Base-by-base conservation (phyloP, 1,139 yeast species). In the Hanseniaspora sp. region DNA sequence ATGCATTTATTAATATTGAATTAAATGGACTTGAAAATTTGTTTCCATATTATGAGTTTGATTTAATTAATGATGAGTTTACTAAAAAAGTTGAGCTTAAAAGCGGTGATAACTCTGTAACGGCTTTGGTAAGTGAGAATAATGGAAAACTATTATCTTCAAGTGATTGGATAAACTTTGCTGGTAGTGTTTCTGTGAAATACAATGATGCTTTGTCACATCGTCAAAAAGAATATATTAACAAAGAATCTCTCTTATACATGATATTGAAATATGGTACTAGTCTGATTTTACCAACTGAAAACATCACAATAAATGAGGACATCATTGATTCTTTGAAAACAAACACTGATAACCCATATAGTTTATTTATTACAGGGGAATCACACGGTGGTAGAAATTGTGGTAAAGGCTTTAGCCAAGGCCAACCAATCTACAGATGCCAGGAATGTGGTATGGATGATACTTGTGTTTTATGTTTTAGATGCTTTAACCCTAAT, bases 401-500 rank as follows among this genome's bases (percentile, higher is more conserved):
- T 18, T 84, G 94, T 70, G 82, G 88, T 1, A 69, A 82, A 53
- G 72, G 77, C 33, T 79, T 84, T 59, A 72, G 71, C 46, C 62
- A 66, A 3, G 83, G 83, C 12, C 86, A 82, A 57, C 78, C 83
- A 0, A 80, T 82, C 13, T 84, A 81, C 62, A 70, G 85, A 56
- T 84, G 94, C 62, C 66, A 67, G 38, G 79, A 76, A 56, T 84
- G 92, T 71, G 86, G 85, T 0, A 77, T 74, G 59, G 95, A 84
- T 65, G 79, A 78, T 11, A 80, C 88, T 0, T 84, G 94, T 71
- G 88, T 85, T 15, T 65, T 84, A 33, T 84, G 95, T 66, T 76
- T 74, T 12, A 69, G 77, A 60, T 84, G 95, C 63, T 84, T 82
- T 68, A 82, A 83, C 64, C 75, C 77, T 55, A 73, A 74, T 2